phyloP scores from a whole-genome alignment of 805 yeast species.

The Candida sanyiensis region DNA sequence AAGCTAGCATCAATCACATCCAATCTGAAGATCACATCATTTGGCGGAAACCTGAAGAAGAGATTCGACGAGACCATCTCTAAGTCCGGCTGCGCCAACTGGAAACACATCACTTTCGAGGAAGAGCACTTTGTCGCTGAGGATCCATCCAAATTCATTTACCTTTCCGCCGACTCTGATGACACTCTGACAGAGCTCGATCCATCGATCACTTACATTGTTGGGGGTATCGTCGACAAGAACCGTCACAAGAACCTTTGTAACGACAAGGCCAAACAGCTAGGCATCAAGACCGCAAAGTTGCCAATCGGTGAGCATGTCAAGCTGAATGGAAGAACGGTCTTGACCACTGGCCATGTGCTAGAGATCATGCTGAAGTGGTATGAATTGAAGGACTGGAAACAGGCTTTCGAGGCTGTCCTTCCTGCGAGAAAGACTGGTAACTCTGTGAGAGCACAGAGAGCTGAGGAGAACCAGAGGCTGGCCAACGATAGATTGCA shows the following conservation, averaged over 20 bases:
- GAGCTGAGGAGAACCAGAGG: neutral
- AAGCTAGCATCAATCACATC: conserved; percentile 54
- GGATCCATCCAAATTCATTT: conserved; percentile 44
- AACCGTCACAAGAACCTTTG: conserved; percentile 83
- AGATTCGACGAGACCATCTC: conserved; percentile 62
- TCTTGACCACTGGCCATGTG: conserved; percentile 93
- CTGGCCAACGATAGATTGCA: too few relatives aligned
- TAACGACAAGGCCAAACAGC: conserved; percentile 66
- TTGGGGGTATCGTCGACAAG: conserved; percentile 96
- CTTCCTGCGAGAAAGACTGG: conserved; percentile 68
- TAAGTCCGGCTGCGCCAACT: conserved; percentile 48
- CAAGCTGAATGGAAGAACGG: conserved; percentile 77
- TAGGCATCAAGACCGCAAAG: conserved; percentile 68
- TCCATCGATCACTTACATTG: conserved; percentile 69
- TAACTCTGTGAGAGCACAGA: conserved; percentile 1
- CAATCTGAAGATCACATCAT: conserved; percentile 54
- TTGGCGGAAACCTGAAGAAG: conserved; percentile 56
- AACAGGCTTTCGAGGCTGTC: conserved; percentile 75
- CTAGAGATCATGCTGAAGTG: conserved; percentile 78
- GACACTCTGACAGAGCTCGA: conserved; percentile 58
- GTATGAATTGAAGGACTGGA: conserved; percentile 80
- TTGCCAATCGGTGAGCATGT: conserved; percentile 86
- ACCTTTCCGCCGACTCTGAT: conserved; percentile 84
- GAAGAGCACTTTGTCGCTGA: conserved; percentile 26
- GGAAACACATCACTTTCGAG: conserved; percentile 60